Conservation (phyloP, 345 rosid genomes). For the Salix viminalis region DNA sequence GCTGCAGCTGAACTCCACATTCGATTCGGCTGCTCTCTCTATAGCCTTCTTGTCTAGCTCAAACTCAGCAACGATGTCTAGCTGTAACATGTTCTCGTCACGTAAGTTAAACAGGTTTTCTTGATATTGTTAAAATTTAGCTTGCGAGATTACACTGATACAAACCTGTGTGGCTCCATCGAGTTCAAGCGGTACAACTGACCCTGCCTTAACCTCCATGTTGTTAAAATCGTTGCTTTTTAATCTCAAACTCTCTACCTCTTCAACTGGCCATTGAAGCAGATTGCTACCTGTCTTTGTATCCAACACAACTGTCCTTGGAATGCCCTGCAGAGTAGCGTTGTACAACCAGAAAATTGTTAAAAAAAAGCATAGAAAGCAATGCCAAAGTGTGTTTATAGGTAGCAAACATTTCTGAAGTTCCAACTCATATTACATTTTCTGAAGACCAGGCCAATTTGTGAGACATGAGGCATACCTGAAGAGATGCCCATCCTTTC, state of each 20-base stretch:
- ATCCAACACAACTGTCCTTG: slow-evolving; percentile 66
- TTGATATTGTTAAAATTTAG: background rate
- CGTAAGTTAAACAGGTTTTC: background rate
- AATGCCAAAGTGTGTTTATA: too few species aligned
- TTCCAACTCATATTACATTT: too few species aligned
- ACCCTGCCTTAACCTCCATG: slow-evolving; percentile 50
- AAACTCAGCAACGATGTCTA: slow-evolving; percentile 53
- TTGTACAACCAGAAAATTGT: too few species aligned
- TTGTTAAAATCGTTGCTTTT: slow-evolving; percentile 40
- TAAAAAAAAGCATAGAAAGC: too few species aligned
- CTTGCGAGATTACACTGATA: background rate
- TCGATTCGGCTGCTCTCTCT: slow-evolving; percentile 30
- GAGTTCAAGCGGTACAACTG: slow-evolving; percentile 51
- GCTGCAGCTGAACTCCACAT: slow-evolving; percentile 53
- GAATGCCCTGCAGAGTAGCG: slow-evolving; percentile 47
- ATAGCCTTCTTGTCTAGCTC: slow-evolving; percentile 53
- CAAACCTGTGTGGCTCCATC: slow-evolving; percentile 69
- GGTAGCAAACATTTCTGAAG: too few species aligned
- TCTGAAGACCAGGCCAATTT: too few species aligned
- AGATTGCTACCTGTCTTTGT: slow-evolving; percentile 53
- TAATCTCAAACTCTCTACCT: slow-evolving; percentile 61
- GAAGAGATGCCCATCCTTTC: slow-evolving; percentile 79
- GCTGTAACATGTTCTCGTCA: slow-evolving; percentile 27
- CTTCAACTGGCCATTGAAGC: slow-evolving; percentile 85
- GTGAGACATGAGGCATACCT: slow-evolving; percentile 26